Evolutionary conservation across 805 yeast genomes (phyloP).

Genomic region (Crinitomyces ghanaensis): DNA sequence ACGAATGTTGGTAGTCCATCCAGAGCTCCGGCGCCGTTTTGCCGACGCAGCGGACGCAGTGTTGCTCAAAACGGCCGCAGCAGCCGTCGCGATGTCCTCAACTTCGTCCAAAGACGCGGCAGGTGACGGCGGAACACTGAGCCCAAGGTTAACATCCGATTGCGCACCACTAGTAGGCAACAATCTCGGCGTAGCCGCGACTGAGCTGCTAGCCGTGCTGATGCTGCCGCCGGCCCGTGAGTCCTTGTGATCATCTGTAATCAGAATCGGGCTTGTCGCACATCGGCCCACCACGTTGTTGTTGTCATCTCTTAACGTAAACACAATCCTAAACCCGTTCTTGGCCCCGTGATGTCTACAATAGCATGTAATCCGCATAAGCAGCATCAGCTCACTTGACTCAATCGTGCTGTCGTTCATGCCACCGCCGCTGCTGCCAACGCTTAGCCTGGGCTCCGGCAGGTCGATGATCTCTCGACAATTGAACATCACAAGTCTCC

Average conservation of each 20-base stretch:
- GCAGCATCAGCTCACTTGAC: slow-evolving; percentile 35
- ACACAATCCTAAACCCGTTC: slow-evolving; percentile 15
- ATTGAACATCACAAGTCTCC: slow-evolving; percentile 81
- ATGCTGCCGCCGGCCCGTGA: slow-evolving; percentile 2
- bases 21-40: slow-evolving; percentile 17
- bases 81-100: slow-evolving; percentile 13
- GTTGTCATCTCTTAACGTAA: slow-evolving; percentile 46
- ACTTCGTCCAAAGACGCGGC: slow-evolving; percentile 28
- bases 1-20: too few species aligned
- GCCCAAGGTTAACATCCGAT: too few species aligned
- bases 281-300: slow-evolving; percentile 65
- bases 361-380: slow-evolving; percentile 81
- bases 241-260: slow-evolving; percentile 84
- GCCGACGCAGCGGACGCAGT: slow-evolving; percentile 11
- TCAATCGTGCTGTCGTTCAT: slow-evolving; percentile 12
- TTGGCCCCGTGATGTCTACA: slow-evolving; percentile 90
- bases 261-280: slow-evolving; percentile 64
- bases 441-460: slow-evolving; percentile 12
- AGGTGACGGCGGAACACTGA: slow-evolving; percentile 20
- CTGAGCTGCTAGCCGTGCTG: too few species aligned
- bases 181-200: slow-evolving; percentile 1
- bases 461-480: slow-evolving; percentile 76
- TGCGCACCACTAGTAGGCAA: too few species aligned
- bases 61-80: too few species aligned
- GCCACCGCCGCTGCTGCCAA: too few species aligned